Percentiles rank a stretch among this genome's conserved stretches.
phyloP scores from a whole-genome alignment of 441 rosid genomes.

The Gossypium laxum region DNA sequence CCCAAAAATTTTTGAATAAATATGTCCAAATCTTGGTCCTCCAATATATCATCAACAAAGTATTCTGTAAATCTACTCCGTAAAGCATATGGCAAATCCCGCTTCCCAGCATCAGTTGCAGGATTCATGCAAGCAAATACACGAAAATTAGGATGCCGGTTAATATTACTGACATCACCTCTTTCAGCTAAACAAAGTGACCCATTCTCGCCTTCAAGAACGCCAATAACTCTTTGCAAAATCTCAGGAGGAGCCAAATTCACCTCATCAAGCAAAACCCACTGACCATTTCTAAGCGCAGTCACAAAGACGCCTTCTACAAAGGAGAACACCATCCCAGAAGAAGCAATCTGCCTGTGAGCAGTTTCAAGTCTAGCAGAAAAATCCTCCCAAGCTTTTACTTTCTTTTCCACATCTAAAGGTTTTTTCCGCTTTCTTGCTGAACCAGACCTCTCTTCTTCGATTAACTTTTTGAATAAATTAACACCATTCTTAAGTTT shows the following conservation, averaged over 20 bases:
- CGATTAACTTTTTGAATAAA: constrained; percentile 19
- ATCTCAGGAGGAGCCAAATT: constrained; percentile 95
- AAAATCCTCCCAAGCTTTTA: constrained; percentile 48
- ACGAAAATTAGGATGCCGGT: constrained; percentile 72
- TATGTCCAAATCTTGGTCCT: constrained; percentile 61
- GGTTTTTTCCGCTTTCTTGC: constrained; percentile 67
- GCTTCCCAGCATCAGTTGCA: constrained; percentile 98
- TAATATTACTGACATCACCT: constrained; percentile 67
- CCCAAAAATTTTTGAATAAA: constrained; percentile 66
- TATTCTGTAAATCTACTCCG: constrained; percentile 85
- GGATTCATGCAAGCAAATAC: constrained; percentile 98
- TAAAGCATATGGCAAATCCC: constrained; percentile 71
- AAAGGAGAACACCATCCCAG: constrained; percentile 88
- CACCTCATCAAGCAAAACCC: constrained; percentile 98
- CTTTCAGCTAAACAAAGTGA: constrained; percentile 95
- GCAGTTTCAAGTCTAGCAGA: constrained; percentile 49
- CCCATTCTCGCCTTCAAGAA: constrained; percentile 87
- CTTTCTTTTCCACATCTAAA: constrained; percentile 34
- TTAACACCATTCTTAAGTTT: constrained; percentile 44
- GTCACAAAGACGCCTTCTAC: constrained; percentile 91
- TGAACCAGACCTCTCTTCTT: constrained; percentile 27
- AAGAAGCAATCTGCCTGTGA: constrained; percentile 43
- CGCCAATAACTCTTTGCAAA: constrained; percentile 80
- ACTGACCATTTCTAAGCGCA: constrained; percentile 80
- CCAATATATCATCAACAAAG: constrained; percentile 77